Percentiles rank a stretch among this genome's conserved stretches.
phyloP scores from a whole-genome alignment of 257 asterid genomes.

The Fraxinus cuspidata region DNA sequence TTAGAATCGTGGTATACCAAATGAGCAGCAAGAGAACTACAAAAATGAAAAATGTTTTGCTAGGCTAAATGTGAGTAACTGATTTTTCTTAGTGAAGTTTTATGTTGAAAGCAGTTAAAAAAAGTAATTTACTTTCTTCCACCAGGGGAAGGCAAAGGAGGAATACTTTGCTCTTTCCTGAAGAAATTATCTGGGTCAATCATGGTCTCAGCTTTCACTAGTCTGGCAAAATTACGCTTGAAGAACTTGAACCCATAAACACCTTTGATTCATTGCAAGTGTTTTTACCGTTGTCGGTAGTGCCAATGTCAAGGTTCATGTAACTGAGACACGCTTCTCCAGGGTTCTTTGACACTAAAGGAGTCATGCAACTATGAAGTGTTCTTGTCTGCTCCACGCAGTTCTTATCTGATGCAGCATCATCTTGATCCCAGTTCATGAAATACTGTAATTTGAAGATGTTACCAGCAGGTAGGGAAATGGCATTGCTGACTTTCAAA shows the following conservation, averaged over 20 bases:
- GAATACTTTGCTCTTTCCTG: constrained; percentile 46
- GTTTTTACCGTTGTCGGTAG: constrained; percentile 11
- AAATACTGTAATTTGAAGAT: constrained; percentile 45
- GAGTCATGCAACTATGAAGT: constrained; percentile 37
- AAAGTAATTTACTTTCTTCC: not conserved
- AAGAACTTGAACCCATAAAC: constrained; percentile 39
- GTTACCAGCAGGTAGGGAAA: constrained; percentile 43
- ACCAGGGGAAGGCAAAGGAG: constrained; percentile 5
- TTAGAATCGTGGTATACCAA: not conserved
- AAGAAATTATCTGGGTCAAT: constrained; percentile 51
- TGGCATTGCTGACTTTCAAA: constrained; percentile 23
- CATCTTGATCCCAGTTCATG: constrained; percentile 32
- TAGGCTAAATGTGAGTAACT: too few relatives aligned
- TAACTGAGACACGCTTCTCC: constrained; percentile 46
- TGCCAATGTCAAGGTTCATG: constrained; percentile 46
- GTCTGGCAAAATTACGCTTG: constrained; percentile 38
- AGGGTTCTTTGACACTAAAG: constrained; percentile 44
- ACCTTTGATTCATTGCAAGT: constrained; percentile 30
- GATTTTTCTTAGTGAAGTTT: not conserved
- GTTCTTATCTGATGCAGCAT: constrained; percentile 28
- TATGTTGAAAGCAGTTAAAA: too few relatives aligned
- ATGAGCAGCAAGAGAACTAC: not conserved
- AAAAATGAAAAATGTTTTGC: not conserved
- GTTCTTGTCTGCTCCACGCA: constrained; percentile 20
- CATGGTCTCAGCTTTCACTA: constrained; percentile 38